Base-by-base conservation (phyloP, 768 basidiomycete genomes). In the Lactarius vividus region DNA sequence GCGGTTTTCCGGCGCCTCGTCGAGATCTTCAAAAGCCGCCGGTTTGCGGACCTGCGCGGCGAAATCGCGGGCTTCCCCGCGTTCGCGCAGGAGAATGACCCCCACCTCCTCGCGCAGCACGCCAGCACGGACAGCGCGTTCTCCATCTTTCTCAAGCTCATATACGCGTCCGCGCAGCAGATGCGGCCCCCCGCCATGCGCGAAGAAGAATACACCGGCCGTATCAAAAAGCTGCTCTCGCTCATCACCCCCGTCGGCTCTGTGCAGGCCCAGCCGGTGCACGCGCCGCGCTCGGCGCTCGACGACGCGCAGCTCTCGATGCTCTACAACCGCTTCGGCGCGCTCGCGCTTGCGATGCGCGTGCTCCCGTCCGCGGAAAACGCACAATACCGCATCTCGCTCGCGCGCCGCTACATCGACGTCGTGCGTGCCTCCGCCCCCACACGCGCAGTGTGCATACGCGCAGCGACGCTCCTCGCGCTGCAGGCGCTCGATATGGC, bases 261-360 rank as follows among this genome's bases (percentile, higher is more conserved):
- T 3, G 81, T 93, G 8, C 80, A 85, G 1, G 26, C 49, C 23
- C 46, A 49, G 23, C 40, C 40, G 40, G 40, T 2, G 16, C 40
- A 40, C 5, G 83, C 84, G 49, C 74, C 75, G 1, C 77, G 73
- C 3, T 84, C 83, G 5, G 86, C 88, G 0, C 77, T 80, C 0
- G 67, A 74, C 3, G 78, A 82, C 15, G 10, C 26, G 39, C 85
- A 90, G 42, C 79, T 91, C 2, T 89, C 92, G 0, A 87, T 87
- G 82, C 79, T 96, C 39, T 85, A 88, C 75, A 97, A 97, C 75
- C 86, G 94, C 10, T 86, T 92, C 71, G 85, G 84, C 57, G 87
- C 90, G 13, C 79, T 90, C 69, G 84, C 88, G 6, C 79, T 92
- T 31, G 87, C 86, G 4, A 81, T 91, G 52, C 83, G 87, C 70